Conservation (phyloP, 2,329 filamentous ascomycete species). For the Pseudocercospora fijiensis region DNA sequence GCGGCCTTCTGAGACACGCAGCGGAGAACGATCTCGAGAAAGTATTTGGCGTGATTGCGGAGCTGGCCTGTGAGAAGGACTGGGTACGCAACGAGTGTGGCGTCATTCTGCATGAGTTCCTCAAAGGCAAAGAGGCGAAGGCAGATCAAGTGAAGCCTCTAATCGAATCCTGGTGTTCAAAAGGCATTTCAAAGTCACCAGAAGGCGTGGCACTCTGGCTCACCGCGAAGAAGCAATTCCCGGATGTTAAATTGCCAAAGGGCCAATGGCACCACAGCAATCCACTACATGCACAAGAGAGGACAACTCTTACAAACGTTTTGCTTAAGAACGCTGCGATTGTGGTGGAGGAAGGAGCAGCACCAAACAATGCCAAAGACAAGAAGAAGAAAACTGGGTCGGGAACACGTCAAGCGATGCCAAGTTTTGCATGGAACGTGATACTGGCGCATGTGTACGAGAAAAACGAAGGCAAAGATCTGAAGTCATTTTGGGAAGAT, state of each 20-base stretch:
- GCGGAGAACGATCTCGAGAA: constrained; percentile 60
- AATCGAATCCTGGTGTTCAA: constrained; percentile 30
- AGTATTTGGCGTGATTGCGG: constrained; percentile 70
- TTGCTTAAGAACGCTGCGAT: constrained; percentile 72
- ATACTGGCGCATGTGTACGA: constrained; percentile 56
- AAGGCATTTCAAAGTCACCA: constrained; percentile 72
- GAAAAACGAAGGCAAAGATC: constrained; percentile 45
- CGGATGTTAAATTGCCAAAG: constrained; percentile 62
- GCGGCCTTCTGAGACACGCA: constrained; percentile 62
- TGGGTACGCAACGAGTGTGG: constrained; percentile 90
- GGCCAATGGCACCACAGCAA: constrained; percentile 73
- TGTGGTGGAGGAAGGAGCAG: constrained; percentile 46
- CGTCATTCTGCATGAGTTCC: constrained; percentile 72
- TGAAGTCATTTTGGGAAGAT: constrained; percentile 79
- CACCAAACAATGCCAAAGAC: constrained; percentile 21
- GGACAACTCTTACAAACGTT: constrained; percentile 68
- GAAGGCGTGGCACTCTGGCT: constrained; percentile 92
- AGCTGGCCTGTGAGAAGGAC: constrained; percentile 74
- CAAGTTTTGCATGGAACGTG: constrained; percentile 85
- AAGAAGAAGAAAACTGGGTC: constrained; percentile 55
- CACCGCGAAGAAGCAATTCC: constrained; percentile 63
- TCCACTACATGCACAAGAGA: constrained; percentile 68
- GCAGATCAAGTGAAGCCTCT: constrained; percentile 26
- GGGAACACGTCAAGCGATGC: constrained; percentile 65
- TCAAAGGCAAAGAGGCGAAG: constrained; percentile 41